Evolutionary conservation across 495 filamentous ascomycete genomes (phyloP).

Genomic region (Aspergillus bridgeri): DNA sequence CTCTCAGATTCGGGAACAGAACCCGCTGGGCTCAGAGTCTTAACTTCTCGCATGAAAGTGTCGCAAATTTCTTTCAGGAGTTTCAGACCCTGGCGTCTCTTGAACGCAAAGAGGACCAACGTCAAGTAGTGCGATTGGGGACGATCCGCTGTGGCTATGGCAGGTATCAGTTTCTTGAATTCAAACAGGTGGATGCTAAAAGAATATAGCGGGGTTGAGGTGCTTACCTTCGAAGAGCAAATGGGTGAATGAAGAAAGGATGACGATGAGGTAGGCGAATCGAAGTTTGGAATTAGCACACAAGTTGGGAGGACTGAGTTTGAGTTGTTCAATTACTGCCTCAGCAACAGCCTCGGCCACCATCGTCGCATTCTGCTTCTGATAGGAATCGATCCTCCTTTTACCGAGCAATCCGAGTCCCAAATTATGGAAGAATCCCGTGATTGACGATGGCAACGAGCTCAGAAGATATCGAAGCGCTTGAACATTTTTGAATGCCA

Average conservation of each 20-base stretch:
- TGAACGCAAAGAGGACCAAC: constrained; percentile 80
- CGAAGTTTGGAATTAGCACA: constrained; percentile 43
- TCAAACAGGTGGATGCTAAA: not conserved
- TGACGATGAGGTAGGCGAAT: constrained; percentile 77
- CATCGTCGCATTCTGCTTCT: constrained; percentile 61
- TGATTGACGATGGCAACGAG: constrained; percentile 65
- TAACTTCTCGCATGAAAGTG: constrained; percentile 68
- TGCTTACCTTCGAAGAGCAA: constrained; percentile 68
- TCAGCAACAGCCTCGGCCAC: constrained; percentile 78
- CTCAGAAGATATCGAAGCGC: constrained; percentile 72
- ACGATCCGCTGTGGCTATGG: constrained; percentile 51
- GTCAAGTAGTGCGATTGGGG: constrained; percentile 65
- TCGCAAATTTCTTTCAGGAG: constrained; percentile 69
- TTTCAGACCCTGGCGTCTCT: constrained; percentile 70
- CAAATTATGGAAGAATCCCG: constrained; percentile 73
- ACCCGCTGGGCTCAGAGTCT: constrained; percentile 36
- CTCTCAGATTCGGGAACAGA: constrained; percentile 37
- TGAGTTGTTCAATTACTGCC: constrained; percentile 63
- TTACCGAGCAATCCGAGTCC: constrained; percentile 76
- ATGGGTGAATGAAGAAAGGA: constrained; percentile 71
- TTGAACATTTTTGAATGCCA: constrained; percentile 73
- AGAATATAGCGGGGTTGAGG: not conserved
- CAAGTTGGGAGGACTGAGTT: constrained; percentile 43
- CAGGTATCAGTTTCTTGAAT: not conserved
- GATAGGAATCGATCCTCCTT: constrained; percentile 59